Percentiles rank a stretch among this genome's conserved stretches.
Evolutionary conservation across 106 monocot genomes (phyloP).

Genomic region (Iris macrosiphon): DNA sequence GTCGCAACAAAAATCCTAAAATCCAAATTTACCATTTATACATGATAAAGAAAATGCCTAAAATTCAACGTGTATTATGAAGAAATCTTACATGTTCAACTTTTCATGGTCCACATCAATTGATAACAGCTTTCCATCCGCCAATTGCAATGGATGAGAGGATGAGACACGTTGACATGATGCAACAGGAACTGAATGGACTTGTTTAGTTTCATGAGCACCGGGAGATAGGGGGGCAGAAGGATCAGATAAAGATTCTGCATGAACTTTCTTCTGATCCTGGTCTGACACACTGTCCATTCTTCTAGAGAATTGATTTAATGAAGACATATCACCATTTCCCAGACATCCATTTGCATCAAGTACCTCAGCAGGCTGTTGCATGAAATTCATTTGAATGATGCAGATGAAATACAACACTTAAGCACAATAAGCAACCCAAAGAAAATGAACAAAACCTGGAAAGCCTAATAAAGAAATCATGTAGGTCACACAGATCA

Average conservation of each 20-base stretch:
- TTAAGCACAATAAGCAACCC: too few relatives aligned
- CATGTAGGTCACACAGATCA: too few relatives aligned
- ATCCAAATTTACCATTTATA: too few relatives aligned
- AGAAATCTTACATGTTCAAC: slow-evolving; percentile 55
- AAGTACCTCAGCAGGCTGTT: slow-evolving; percentile 17
- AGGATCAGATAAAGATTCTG: slow-evolving; percentile 10
- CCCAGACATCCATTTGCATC: background rate
- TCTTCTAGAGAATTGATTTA: slow-evolving; percentile 2
- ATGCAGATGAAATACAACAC: background rate
- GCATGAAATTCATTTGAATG: slow-evolving; percentile 8
- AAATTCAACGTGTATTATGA: too few relatives aligned
- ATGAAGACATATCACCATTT: background rate
- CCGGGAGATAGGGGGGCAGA: slow-evolving; percentile 7
- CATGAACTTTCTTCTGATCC: background rate
- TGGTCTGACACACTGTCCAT: background rate
- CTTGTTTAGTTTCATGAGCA: slow-evolving; percentile 21
- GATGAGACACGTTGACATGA: slow-evolving; percentile 10
- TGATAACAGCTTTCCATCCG: slow-evolving; percentile 25
- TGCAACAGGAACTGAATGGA: slow-evolving; percentile 5
- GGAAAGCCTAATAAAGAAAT: too few relatives aligned
- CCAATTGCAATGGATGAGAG: slow-evolving; percentile 7
- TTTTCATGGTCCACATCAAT: slow-evolving; percentile 29
- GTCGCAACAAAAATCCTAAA: too few relatives aligned
- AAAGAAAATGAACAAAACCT: too few relatives aligned
- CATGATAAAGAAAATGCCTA: too few relatives aligned